These are phyloP conservation scores for Polygonum aviculare DNA, from an alignment of 148 eudicot species.

Conservation along the genomic window DNA sequence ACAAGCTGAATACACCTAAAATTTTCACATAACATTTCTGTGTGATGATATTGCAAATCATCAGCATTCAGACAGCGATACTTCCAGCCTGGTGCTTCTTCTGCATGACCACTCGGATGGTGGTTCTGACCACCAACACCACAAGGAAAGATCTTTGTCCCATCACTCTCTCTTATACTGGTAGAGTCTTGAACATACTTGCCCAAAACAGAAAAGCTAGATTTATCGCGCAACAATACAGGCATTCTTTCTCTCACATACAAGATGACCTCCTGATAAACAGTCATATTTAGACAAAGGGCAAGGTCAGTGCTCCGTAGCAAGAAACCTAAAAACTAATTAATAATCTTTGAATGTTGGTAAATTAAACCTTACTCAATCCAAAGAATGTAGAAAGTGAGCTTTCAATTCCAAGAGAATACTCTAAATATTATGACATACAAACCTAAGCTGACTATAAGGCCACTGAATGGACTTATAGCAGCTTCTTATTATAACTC, in stretches of 20 bases:
- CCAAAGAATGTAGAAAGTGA: neutral
- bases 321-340: neutral
- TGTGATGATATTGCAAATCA: slow-evolving; percentile 23
- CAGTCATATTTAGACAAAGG: neutral
- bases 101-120: slow-evolving; percentile 10
- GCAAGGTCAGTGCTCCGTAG: neutral
- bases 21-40: slow-evolving; percentile 20
- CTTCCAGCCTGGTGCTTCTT: slow-evolving; percentile 19
- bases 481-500: neutral
- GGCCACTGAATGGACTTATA: neutral
- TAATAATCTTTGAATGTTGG: neutral
- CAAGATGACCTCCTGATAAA: slow-evolving; percentile 40
- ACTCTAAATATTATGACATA: neutral
- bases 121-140: slow-evolving; percentile 11
- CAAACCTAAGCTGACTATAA: neutral
- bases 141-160: slow-evolving; percentile 2
- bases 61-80: slow-evolving; percentile 32
- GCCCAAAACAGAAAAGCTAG: slow-evolving; percentile 56
- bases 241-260: slow-evolving; percentile 54
- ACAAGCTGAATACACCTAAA: slow-evolving; percentile 44
- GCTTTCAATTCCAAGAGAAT: neutral
- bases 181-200: slow-evolving; percentile 26
- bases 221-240: slow-evolving; percentile 50
- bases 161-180: slow-evolving; percentile 19
- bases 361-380: neutral